phyloP scores from a whole-genome alignment of 257 asterid genomes.

The Capsicum pubescens region DNA sequence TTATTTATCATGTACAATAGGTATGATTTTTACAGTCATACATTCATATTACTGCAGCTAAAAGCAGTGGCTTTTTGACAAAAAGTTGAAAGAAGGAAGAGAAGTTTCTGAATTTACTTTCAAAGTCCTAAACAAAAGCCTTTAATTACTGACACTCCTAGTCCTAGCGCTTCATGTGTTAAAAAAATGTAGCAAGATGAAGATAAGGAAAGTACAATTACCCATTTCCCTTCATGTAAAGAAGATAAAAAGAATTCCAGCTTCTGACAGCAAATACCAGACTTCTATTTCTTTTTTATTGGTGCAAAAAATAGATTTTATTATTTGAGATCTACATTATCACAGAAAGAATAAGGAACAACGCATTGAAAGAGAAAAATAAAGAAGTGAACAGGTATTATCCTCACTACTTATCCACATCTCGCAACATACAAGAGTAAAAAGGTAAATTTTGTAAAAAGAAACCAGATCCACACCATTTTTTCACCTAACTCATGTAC shows the following conservation, averaged over 20 bases:
- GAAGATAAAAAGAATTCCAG: not conserved
- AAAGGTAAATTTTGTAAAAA: not conserved
- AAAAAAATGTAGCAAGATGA: constrained; percentile 54
- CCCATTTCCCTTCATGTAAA: not conserved
- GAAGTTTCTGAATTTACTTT: constrained; percentile 57
- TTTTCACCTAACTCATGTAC: not conserved
- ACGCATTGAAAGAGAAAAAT: constrained; percentile 14
- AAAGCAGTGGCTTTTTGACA: constrained; percentile 19
- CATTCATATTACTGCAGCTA: constrained; percentile 19
- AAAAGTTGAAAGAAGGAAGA: constrained; percentile 35
- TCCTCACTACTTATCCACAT: constrained; percentile 6
- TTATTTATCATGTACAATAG: not conserved
- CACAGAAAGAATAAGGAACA: constrained; percentile 2
- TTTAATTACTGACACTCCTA: constrained; percentile 77
- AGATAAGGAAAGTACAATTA: constrained; percentile 26
- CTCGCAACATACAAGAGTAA: not conserved
- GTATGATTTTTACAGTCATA: not conserved
- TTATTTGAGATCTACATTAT: constrained; percentile 4
- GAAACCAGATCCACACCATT: not conserved
- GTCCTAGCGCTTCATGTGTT: constrained; percentile 66
- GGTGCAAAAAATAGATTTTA: not conserved
- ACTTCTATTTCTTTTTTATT: not conserved
- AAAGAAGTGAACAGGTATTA: constrained; percentile 12
- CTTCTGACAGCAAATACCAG: not conserved
- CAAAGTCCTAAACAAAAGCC: constrained; percentile 84